These are phyloP conservation scores for Geranium brycei DNA, from an alignment of 345 rosid species.

Conservation along the genomic window DNA sequence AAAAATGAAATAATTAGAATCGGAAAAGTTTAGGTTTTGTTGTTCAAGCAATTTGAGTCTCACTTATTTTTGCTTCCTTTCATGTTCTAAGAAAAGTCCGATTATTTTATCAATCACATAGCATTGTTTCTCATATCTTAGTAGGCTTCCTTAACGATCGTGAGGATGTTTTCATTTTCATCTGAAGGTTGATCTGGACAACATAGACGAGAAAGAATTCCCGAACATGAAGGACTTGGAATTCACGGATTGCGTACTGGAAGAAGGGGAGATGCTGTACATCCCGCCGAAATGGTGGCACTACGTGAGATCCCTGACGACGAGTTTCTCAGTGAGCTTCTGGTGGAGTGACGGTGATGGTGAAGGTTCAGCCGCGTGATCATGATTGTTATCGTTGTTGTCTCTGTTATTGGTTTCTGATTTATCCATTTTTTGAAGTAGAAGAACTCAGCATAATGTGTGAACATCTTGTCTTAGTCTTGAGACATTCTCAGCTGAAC, in stretches of 20 bases:
- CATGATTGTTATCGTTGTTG: no score
- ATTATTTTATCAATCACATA: neutral
- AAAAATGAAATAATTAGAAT: neutral
- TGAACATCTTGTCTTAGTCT: no score
- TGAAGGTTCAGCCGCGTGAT: no score
- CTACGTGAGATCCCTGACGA: conserved; percentile 70
- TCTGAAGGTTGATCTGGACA: conserved; percentile 87
- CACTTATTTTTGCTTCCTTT: neutral
- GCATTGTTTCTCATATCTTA: neutral
- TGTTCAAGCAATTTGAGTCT: neutral
- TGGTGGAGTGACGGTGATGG: conserved; percentile 60
- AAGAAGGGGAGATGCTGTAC: conserved; percentile 95
- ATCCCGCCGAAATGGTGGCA: conserved; percentile 99
- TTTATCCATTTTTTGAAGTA: no score
- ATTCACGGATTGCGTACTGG: conserved; percentile 73
- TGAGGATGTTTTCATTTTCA: conserved; percentile 1
- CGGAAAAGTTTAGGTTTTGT: neutral
- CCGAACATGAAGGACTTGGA: conserved; percentile 55
- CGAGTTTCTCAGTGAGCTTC: conserved; percentile 82
- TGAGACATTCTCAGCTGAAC: no score
- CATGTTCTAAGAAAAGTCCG: neutral
- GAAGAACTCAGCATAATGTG: no score
- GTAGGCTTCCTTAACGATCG: neutral
- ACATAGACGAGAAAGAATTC: conserved; percentile 40
- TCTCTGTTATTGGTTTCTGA: no score